Conservation (phyloP, 2,329 filamentous ascomycete genomes). For the Ceratocystis variospora region DNA sequence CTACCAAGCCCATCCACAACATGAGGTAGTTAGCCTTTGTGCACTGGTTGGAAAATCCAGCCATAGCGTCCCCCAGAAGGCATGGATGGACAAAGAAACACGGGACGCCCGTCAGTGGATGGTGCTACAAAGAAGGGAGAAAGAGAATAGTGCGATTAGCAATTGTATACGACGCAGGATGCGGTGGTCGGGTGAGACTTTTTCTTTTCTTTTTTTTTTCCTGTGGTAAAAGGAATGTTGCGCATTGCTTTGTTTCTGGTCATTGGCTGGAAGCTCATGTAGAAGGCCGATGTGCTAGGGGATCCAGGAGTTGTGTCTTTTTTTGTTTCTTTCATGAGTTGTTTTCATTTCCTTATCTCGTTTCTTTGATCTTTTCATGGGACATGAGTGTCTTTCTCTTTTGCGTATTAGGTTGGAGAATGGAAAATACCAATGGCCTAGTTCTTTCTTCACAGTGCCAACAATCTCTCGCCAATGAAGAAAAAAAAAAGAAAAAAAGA, state of each 20-base stretch:
- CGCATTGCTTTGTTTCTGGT: slow-evolving; percentile 2
- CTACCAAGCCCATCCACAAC: slow-evolving; percentile 80
- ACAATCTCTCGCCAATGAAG: not conserved
- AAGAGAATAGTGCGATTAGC: slow-evolving; percentile 21
- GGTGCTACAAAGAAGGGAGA: slow-evolving; percentile 43
- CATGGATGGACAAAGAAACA: slow-evolving; percentile 91
- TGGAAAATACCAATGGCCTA: slow-evolving; percentile 7
- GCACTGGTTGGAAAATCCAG: slow-evolving; percentile 40
- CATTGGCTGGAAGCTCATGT: slow-evolving; percentile 1
- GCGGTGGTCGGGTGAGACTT: not conserved
- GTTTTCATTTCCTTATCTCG: not conserved
- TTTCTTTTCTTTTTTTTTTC: not conserved
- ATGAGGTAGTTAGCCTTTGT: slow-evolving; percentile 59
- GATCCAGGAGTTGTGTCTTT: slow-evolving; percentile 13
- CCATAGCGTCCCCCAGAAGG: slow-evolving; percentile 69
- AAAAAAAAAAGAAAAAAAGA: not conserved
- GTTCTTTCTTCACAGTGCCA: slow-evolving; percentile 12
- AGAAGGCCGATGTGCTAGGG: not conserved
- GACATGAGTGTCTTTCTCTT: not conserved
- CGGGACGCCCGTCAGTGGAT: slow-evolving; percentile 65
- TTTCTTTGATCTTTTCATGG: not conserved
- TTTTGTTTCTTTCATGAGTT: slow-evolving; percentile 11
- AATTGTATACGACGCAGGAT: not conserved
- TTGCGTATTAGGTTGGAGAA: slow-evolving; percentile 3
- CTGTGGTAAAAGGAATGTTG: slow-evolving; percentile 26